Evolutionary conservation across 73 alveolate species (phyloP), one percentile per base, ranked within the genome.

Genomic region (Breviolum minutum): DNA sequence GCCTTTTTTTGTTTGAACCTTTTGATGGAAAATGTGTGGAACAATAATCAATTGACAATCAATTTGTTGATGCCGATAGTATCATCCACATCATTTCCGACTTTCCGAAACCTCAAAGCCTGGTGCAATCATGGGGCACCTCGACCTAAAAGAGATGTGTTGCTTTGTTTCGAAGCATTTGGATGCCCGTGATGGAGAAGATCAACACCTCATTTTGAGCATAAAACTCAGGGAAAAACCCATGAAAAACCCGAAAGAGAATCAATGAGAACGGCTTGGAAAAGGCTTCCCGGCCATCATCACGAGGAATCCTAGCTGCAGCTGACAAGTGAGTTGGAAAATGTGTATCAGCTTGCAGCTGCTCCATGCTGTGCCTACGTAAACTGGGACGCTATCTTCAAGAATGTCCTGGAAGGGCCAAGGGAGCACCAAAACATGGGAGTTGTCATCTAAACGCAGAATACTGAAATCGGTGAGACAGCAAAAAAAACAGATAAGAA

Each of bases 141-240:
- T 29, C 83, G 64, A 40, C 48, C 30, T 20, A 88, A 70, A 88
- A 88, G 19, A 88, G 86, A 69, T 88, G 95, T 22, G 95, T 88
- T 12, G 95, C 95, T 60, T 88, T 88, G 71, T 88, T 88, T 69
- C 95, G 79, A 83, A 88, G 63, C 95, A 88, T 88, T 54, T 88
- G 95, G 74, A 88, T 88, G 84, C 95, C 95, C 27, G 95, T 88
- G 85, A 88, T 14, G 54, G 95, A 88, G 95, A 88, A 88, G 70
- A 88, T 32, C 71, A 88, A 70, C 83, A 88, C 95, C 95, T 87
- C 12, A 54, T 63, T 0, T 11, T 48, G 8, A 84, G 24, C 10
- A 24, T 29, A 11, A 26, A 22, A 8, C 63, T 76, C 85, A 76
- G n/a, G 62, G 17, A 70, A n/a, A n/a, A n/a, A n/a, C n/a, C n/a